These are phyloP conservation scores for Rubia tinctorum DNA, from an alignment of 305 asterid genomes.

Conservation along the genomic window DNA sequence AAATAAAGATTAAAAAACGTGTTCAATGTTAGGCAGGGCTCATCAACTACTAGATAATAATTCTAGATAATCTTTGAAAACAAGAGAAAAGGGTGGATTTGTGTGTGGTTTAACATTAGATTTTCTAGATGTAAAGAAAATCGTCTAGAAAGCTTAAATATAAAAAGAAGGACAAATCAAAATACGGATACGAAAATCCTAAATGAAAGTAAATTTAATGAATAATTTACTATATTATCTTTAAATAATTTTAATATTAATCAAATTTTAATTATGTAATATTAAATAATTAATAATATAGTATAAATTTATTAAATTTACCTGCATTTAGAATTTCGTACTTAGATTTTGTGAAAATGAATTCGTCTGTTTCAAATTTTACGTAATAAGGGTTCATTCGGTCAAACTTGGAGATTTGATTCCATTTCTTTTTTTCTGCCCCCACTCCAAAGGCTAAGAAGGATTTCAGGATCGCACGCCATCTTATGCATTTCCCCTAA, in stretches of 20 bases:
- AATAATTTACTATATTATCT: too few relatives aligned
- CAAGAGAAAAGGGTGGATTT: not conserved
- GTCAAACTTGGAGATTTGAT: constrained; percentile 83
- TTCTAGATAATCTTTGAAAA: constrained; percentile 14
- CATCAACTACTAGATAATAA: not conserved
- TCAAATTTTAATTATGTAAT: too few relatives aligned
- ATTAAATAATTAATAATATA: too few relatives aligned
- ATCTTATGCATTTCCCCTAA: constrained; percentile 16
- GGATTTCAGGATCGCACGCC: constrained; percentile 30
- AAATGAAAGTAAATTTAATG: too few relatives aligned
- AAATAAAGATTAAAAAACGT: too few relatives aligned
- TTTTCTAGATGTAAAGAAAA: not conserved
- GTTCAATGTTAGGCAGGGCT: not conserved
- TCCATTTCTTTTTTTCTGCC: constrained; percentile 16
- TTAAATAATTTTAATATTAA: too few relatives aligned
- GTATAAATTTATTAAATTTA: too few relatives aligned
- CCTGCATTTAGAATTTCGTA: too few relatives aligned
- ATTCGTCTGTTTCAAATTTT: constrained; percentile 19
- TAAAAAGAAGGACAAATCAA: too few relatives aligned
- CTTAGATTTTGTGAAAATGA: too few relatives aligned
- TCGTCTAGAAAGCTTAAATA: not conserved
- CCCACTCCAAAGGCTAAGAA: not conserved
- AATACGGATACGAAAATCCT: too few relatives aligned
- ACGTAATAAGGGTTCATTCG: constrained; percentile 30
- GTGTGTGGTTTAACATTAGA: not conserved